Conservation (phyloP, 371 early-diverging fungal species). For the Actinomortierella ambigua region DNA sequence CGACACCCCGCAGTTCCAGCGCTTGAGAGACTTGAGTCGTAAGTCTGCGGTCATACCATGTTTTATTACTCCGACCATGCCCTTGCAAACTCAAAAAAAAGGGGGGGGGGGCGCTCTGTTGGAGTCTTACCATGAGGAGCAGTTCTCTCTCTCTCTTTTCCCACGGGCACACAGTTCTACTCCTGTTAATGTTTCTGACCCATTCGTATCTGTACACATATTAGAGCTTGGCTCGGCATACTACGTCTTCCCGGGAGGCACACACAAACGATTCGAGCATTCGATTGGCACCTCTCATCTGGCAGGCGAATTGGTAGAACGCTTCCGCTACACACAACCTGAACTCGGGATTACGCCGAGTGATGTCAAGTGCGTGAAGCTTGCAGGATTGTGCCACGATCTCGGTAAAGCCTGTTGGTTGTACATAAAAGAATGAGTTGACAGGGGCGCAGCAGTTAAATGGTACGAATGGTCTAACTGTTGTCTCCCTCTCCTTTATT, state of each 20-base stretch:
- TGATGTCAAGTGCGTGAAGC: constrained; percentile 84
- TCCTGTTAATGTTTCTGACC: no score
- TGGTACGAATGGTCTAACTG: constrained; percentile 2
- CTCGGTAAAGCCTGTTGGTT: constrained; percentile 62
- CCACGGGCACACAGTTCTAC: no score
- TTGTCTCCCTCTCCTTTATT: background rate
- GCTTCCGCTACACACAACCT: constrained; percentile 77
- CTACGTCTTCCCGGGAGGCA: constrained; percentile 93
- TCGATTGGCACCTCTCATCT: constrained; percentile 78
- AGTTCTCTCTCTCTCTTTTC: no score
- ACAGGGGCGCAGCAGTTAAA: background rate
- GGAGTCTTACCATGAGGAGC: no score
- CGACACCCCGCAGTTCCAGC: constrained; percentile 95
- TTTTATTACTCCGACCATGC: no score
- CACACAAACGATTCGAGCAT: constrained; percentile 88
- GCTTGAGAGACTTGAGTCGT: constrained; percentile 86
- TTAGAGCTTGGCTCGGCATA: constrained; percentile 79
- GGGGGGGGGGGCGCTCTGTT: no score
- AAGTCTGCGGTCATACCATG: no score
- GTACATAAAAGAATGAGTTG: background rate
- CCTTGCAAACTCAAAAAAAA: no score
- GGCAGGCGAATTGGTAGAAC: constrained; percentile 74
- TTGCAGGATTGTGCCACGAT: constrained; percentile 96
- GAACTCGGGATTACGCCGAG: constrained; percentile 76
- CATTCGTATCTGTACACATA: no score